These are phyloP conservation scores for Trichophyton schoenleinii DNA, from an alignment of 2,329 filamentous ascomycete genomes.

Conservation along the genomic window DNA sequence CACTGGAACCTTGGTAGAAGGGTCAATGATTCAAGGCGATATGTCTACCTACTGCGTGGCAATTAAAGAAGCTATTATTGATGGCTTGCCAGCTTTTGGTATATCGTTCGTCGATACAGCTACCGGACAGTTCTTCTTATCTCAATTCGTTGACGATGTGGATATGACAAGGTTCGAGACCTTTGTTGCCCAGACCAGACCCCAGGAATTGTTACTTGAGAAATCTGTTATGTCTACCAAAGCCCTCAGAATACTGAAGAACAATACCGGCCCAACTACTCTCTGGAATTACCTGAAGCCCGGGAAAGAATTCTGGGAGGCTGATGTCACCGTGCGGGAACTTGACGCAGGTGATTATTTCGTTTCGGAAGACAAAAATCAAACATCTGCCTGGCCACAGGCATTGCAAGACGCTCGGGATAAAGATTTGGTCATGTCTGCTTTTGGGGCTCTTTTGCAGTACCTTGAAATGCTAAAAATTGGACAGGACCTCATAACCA, in stretches of 20 bases:
- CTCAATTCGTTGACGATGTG: slow-evolving; percentile 79
- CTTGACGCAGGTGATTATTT: slow-evolving; percentile 74
- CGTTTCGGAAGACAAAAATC: slow-evolving; percentile 43
- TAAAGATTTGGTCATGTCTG: slow-evolving; percentile 77
- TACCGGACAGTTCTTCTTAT: slow-evolving; percentile 88
- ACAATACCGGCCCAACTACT: slow-evolving; percentile 82
- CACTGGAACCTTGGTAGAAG: slow-evolving; percentile 83
- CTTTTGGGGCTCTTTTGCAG: slow-evolving; percentile 74
- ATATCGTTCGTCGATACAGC: slow-evolving; percentile 91
- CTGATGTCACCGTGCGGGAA: slow-evolving; percentile 68
- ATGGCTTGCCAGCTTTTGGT: slow-evolving; percentile 72
- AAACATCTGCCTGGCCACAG: slow-evolving; percentile 62
- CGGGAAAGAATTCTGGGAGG: slow-evolving; percentile 79
- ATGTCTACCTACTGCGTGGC: slow-evolving; percentile 94
- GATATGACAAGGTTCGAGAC: slow-evolving; percentile 97
- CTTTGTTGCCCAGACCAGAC: slow-evolving; percentile 80
- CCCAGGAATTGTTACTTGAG: slow-evolving; percentile 78
- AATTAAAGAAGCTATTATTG: slow-evolving; percentile 65
- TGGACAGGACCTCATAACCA: slow-evolving; percentile 72
- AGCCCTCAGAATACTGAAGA: slow-evolving; percentile 84
- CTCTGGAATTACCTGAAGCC: slow-evolving; percentile 92
- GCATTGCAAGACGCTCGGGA: slow-evolving; percentile 58
- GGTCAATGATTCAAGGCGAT: slow-evolving; percentile 92
- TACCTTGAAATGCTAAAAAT: slow-evolving; percentile 82
- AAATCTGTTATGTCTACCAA: slow-evolving; percentile 80